These are phyloP conservation scores for Sordariomycetes sp. DNA, from an alignment of 2,329 filamentous ascomycete species.

Conservation along the genomic window DNA sequence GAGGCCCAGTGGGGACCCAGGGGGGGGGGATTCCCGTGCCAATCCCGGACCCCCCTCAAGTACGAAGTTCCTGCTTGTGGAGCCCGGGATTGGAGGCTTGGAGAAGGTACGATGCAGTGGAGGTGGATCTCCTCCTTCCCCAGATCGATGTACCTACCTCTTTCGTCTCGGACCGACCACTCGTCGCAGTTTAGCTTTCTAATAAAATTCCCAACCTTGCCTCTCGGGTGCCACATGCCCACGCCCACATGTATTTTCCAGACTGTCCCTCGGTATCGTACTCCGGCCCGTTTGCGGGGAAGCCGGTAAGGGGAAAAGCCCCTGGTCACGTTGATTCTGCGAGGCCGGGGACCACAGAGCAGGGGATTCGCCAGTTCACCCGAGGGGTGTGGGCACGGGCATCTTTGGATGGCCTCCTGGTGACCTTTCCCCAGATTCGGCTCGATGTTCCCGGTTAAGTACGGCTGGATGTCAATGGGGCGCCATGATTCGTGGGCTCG, in stretches of 20 bases:
- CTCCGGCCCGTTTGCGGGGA: background rate
- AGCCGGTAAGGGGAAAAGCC: background rate
- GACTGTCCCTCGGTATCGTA: background rate
- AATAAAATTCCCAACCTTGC: too few species aligned
- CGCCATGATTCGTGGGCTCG: background rate
- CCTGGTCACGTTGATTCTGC: background rate
- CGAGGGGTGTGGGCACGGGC: too few species aligned
- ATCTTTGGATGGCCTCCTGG: too few species aligned
- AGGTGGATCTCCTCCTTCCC: background rate
- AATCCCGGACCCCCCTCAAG: background rate
- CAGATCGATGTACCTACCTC: background rate
- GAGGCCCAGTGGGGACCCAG: background rate
- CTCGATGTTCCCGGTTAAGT: background rate
- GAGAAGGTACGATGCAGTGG: background rate
- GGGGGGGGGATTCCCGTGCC: background rate
- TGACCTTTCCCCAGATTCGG: too few species aligned
- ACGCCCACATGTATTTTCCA: background rate
- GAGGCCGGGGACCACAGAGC: background rate
- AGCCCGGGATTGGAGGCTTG: background rate
- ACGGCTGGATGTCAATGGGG: background rate
- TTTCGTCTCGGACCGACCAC: too few species aligned
- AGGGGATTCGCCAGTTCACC: background rate
- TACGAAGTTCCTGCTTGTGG: background rate
- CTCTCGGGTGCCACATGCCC: too few species aligned
- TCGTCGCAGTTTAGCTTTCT: too few species aligned